Evolutionary conservation across 2,329 filamentous ascomycete species (phyloP), one percentile per base, ranked within the genome.

Genomic region (Trichophyton schoenleinii): DNA sequence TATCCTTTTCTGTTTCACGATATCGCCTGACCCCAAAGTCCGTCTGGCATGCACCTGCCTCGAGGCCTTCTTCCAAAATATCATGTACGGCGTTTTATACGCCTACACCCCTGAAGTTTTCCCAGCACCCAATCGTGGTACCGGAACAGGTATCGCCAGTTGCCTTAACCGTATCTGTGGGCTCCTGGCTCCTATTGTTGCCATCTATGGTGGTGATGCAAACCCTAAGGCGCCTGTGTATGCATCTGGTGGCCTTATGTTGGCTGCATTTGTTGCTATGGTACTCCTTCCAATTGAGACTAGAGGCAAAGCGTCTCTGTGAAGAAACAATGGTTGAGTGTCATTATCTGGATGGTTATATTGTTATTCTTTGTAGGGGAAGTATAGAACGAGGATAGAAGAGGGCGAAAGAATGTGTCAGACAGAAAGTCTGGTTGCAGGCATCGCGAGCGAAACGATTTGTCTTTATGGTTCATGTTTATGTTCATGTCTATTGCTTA

Each of bases 91-190:
- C 31, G 79, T 82, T 0, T 69, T 83, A 1, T 83, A 81, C 66
- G 80, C 80, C 0, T 83, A 83, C 70, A 84, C 81, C 0, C 82
- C 82, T 0, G 81, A 84, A 65, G 80, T 80, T 0, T 84, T 84
- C 69, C 81, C 81, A 0, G 80, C 78, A 1, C 79, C 81, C 0
- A 74, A 80, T 52, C 73, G 81, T 0, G 82, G 81, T 2, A 82
- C 81, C 0, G 82, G 79, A 4, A 79, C 78, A 1, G 80, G 80
- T 46, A 76, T 78, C 46, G 71, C 73, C 25, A 75, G 74, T 62
- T 77, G 72, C 61, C 66, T 79, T 48, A 78, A 78, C 64, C 73
- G 77, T 44, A 73, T 78, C 20, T 69, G 71, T 1, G 76, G 76
- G 60, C 71, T 78, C 3, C 73, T 75, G 63, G 76, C 76, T 0